These are phyloP conservation scores for Phascolomyces articulosus DNA, from an alignment of 371 early-diverging fungal genomes.

Conservation along the genomic window DNA sequence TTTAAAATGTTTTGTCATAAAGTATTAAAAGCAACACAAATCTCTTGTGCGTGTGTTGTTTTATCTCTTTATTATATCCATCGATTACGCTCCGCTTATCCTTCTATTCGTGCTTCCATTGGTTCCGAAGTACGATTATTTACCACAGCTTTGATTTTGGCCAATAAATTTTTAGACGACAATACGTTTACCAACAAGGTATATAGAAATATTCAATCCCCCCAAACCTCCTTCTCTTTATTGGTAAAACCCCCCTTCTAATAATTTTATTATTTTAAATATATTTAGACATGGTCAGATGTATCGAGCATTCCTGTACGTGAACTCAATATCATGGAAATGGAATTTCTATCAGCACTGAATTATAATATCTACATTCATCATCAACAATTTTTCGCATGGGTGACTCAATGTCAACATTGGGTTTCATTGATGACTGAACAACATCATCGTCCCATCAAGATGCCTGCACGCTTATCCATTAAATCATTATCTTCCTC, in stretches of 20 bases:
- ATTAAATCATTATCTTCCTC: neutral
- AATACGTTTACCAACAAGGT: constrained; percentile 72
- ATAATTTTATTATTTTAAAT: neutral
- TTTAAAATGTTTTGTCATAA: constrained; percentile 53
- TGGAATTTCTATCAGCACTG: constrained; percentile 68
- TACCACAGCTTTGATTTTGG: constrained; percentile 66
- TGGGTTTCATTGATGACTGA: constrained; percentile 3
- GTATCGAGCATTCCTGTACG: constrained; percentile 66
- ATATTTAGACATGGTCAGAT: constrained; percentile 68
- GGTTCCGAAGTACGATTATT: constrained; percentile 70
- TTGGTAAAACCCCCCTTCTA: neutral
- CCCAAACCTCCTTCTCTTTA: neutral
- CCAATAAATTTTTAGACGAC: constrained; percentile 72
- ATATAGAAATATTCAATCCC: constrained; percentile 5
- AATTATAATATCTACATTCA: constrained; percentile 51
- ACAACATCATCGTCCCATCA: constrained; percentile 18
- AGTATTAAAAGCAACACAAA: constrained; percentile 55
- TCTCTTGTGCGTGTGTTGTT: constrained; percentile 43
- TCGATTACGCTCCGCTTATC: constrained; percentile 40
- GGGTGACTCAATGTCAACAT: constrained; percentile 43
- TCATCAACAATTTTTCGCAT: constrained; percentile 39
- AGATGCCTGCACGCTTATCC: constrained; percentile 14
- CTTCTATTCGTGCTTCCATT: constrained; percentile 38
- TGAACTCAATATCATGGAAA: constrained; percentile 77
- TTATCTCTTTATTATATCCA: constrained; percentile 48